Conservation (phyloP, 2,329 filamentous ascomycete genomes). For the Pseudonectria buxi region DNA sequence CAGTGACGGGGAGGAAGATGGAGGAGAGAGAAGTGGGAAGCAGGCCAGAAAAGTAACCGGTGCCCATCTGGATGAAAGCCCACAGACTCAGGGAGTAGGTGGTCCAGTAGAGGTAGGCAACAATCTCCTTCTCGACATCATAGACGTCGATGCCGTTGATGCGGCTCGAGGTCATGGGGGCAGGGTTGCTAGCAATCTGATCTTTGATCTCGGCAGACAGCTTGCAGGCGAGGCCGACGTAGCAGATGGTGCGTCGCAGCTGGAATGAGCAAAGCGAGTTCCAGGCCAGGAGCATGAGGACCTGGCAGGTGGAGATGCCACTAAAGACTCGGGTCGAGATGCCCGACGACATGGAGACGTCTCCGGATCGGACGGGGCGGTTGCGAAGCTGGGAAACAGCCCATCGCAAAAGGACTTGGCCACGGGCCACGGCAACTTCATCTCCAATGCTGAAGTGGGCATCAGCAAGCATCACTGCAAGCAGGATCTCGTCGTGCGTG, state of each 20-base stretch:
- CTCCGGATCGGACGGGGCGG: constrained; percentile 17
- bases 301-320: constrained; percentile 27
- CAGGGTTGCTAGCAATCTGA: constrained; percentile 20
- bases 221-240: constrained; percentile 27
- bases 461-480: constrained; percentile 34
- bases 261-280: constrained; percentile 26
- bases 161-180: constrained; percentile 25
- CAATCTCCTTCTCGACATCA: constrained; percentile 33
- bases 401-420: constrained; percentile 28
- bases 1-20: constrained; percentile 24
- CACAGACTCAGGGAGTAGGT: constrained; percentile 33
- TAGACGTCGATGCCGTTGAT: constrained; percentile 36
- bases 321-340: constrained; percentile 27
- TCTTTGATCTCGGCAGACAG: constrained; percentile 27
- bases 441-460: constrained; percentile 29
- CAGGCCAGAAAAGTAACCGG: constrained; percentile 16
- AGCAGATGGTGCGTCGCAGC: constrained; percentile 29
- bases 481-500: constrained; percentile 32
- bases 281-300: constrained; percentile 31
- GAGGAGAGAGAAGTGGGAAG: constrained; percentile 18
- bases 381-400: constrained; percentile 27
- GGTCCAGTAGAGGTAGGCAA: constrained; percentile 34
- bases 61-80: constrained; percentile 30
- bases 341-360: constrained; percentile 17
- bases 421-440: constrained; percentile 19